These are phyloP conservation scores for Limtongia smithiae DNA, from an alignment of 805 yeast species.

Conservation along the genomic window DNA sequence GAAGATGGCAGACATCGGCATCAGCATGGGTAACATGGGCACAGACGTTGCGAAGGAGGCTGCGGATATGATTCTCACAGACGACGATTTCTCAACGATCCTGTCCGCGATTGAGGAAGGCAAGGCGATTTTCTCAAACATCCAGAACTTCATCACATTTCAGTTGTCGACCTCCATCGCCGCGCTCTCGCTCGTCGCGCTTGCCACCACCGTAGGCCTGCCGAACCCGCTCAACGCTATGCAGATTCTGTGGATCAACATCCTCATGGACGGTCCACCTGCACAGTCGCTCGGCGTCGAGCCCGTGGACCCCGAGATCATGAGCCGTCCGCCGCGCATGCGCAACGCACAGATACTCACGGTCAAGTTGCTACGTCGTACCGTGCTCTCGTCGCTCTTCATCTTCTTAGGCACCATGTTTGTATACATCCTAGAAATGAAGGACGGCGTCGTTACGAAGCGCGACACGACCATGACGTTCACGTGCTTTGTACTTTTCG, in stretches of 20 bases:
- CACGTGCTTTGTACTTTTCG: constrained; percentile 92
- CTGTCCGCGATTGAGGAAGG: constrained; percentile 94
- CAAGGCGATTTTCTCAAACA: constrained; percentile 92
- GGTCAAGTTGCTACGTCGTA: constrained; percentile 59
- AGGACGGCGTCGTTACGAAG: constrained; percentile 74
- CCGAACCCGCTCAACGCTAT: constrained; percentile 74
- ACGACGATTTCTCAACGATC: constrained; percentile 94
- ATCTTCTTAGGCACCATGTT: constrained; percentile 83
- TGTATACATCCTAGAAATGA: constrained; percentile 83
- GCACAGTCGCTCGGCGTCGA: constrained; percentile 80
- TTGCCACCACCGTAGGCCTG: constrained; percentile 20
- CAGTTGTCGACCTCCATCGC: constrained; percentile 80
- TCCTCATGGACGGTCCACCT: constrained; percentile 75
- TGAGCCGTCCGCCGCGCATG: constrained; percentile 69
- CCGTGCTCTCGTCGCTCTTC: constrained; percentile 70
- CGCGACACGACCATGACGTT: constrained; percentile 99
- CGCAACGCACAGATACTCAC: constrained; percentile 84
- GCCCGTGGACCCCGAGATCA: constrained; percentile 59
- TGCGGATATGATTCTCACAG: constrained; percentile 94
- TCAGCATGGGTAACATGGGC: constrained; percentile 81
- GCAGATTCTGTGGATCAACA: constrained; percentile 75
- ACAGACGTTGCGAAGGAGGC: constrained; percentile 99
- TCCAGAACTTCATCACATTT: constrained; percentile 88
- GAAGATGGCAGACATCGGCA: constrained; percentile 92
- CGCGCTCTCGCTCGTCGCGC: constrained; percentile 54